These are phyloP conservation scores for Rhynchosporium agropyri DNA, from an alignment of 2,329 filamentous ascomycete genomes.

Conservation along the genomic window DNA sequence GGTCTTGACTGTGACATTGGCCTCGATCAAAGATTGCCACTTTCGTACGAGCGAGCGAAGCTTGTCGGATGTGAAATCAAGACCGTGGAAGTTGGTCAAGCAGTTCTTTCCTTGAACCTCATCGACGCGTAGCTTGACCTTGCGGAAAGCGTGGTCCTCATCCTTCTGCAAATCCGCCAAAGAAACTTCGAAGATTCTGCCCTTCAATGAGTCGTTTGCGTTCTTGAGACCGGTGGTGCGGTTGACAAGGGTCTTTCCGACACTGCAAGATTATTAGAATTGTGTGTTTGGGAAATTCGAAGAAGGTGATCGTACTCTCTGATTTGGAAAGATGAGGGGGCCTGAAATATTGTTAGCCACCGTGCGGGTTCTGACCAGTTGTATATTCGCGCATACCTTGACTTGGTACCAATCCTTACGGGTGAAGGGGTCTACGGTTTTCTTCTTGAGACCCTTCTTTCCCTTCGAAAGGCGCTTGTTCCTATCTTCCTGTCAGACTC, in stretches of 20 bases:
- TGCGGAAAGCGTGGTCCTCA: constrained; percentile 99
- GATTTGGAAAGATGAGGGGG: constrained; percentile 91
- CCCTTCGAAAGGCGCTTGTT: constrained; percentile 99
- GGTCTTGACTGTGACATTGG: constrained; percentile 99
- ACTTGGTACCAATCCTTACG: constrained; percentile 99
- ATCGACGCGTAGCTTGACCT: constrained; percentile 97
- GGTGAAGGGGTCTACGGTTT: constrained; percentile 94
- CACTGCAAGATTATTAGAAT: constrained; percentile 62
- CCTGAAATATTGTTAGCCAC: constrained; percentile 54
- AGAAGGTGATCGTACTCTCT: constrained; percentile 70
- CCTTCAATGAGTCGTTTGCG: constrained; percentile 98
- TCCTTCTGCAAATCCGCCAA: constrained; percentile 99
- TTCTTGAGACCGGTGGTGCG: constrained; percentile 99
- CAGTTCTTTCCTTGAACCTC: constrained; percentile 99
- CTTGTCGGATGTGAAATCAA: constrained; percentile 99
- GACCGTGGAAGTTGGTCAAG: constrained; percentile 99
- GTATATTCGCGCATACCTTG: constrained; percentile 63
- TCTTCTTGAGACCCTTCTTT: constrained; percentile 99
- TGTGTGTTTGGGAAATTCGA: constrained; percentile 31
- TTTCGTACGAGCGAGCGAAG: constrained; percentile 98
- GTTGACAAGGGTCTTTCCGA: constrained; percentile 99
- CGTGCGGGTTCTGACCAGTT: constrained; percentile 15
- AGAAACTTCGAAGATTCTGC: constrained; percentile 97
- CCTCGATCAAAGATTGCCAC: constrained; percentile 99
- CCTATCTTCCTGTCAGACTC: constrained; percentile 53